Percentiles rank a stretch among this genome's conserved stretches.
phyloP scores from a whole-genome alignment of 257 asterid species.

The Solanum megistacrolobum region DNA sequence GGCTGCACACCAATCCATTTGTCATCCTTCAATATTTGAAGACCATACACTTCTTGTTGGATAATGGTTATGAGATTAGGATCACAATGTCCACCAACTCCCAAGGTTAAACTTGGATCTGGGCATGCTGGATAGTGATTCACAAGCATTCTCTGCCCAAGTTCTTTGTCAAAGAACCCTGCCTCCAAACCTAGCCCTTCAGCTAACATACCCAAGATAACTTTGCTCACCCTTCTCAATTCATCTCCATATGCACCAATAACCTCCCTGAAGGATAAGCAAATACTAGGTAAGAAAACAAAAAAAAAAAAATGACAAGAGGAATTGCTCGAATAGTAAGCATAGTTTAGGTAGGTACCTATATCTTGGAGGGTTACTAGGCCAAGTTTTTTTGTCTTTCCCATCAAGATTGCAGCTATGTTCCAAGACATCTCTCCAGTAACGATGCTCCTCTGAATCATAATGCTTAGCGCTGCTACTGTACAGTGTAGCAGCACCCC shows the following conservation, averaged over 20 bases:
- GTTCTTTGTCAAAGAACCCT: not conserved
- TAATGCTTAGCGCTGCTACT: not conserved
- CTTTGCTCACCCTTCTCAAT: not conserved
- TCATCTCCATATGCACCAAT: not conserved
- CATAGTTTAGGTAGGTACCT: not conserved
- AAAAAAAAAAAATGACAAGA: no score
- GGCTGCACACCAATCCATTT: constrained; percentile 7
- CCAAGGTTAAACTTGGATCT: constrained; percentile 2
- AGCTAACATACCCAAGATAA: not conserved
- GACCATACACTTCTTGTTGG: constrained; percentile 3
- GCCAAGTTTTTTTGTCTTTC: not conserved
- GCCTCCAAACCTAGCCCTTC: not conserved
- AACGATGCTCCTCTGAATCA: not conserved
- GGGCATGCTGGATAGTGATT: constrained; percentile 10
- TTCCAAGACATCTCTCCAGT: constrained; percentile 5
- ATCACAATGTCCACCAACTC: constrained; percentile 1
- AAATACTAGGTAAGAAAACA: not conserved
- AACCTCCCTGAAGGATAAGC: not conserved
- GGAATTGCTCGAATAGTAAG: no score
- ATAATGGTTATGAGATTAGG: constrained; percentile 2
- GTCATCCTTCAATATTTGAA: constrained; percentile 5
- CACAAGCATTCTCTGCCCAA: not conserved
- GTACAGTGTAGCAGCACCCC: not conserved
- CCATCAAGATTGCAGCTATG: not conserved
- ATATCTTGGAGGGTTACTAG: constrained; percentile 2